Conservation (phyloP, 2,329 filamentous ascomycete species). For the Venturia pyrina region DNA sequence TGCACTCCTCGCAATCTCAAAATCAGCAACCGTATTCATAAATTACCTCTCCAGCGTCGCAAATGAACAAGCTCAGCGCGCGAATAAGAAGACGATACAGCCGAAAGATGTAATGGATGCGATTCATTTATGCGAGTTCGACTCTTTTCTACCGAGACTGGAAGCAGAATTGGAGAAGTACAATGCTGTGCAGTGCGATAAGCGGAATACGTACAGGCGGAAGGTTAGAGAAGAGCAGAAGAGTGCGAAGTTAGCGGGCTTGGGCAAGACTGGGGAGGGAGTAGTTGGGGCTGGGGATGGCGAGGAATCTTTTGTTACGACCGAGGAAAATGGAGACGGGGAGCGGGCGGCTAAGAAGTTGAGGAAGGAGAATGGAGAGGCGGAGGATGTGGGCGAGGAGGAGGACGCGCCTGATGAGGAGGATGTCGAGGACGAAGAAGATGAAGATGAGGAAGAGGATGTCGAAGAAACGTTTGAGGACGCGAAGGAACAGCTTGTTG, state of each 20-base stretch:
- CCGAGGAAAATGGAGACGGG: slow-evolving; percentile 39
- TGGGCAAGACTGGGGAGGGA: slow-evolving; percentile 16
- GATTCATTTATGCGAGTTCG: slow-evolving; percentile 66
- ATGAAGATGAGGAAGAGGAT: slow-evolving; percentile 35
- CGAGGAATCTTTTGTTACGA: slow-evolving; percentile 37
- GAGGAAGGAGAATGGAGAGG: slow-evolving; percentile 27
- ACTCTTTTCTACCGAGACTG: slow-evolving; percentile 57
- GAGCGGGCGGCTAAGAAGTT: slow-evolving; percentile 21
- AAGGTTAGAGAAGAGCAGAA: slow-evolving; percentile 47
- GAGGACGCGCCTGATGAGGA: slow-evolving; percentile 29
- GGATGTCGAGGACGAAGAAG: slow-evolving; percentile 36
- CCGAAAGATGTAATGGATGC: slow-evolving; percentile 68
- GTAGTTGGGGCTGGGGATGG: slow-evolving; percentile 29
- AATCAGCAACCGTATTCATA: slow-evolving; percentile 75
- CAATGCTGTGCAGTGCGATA: slow-evolving; percentile 62
- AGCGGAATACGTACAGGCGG: slow-evolving; percentile 62
- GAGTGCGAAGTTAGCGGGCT: slow-evolving; percentile 39
- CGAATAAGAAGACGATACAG: slow-evolving; percentile 69
- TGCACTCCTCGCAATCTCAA: slow-evolving; percentile 67
- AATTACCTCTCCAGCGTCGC: slow-evolving; percentile 68
- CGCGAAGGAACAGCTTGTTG: slow-evolving; percentile 6
- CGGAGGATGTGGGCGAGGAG: slow-evolving; percentile 26
- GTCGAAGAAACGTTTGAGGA: slow-evolving; percentile 46
- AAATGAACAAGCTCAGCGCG: slow-evolving; percentile 56
- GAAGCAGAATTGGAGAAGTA: slow-evolving; percentile 72